Base-by-base conservation (phyloP, 164 flowering plant genomes). In the Liquidambar formosana region DNA sequence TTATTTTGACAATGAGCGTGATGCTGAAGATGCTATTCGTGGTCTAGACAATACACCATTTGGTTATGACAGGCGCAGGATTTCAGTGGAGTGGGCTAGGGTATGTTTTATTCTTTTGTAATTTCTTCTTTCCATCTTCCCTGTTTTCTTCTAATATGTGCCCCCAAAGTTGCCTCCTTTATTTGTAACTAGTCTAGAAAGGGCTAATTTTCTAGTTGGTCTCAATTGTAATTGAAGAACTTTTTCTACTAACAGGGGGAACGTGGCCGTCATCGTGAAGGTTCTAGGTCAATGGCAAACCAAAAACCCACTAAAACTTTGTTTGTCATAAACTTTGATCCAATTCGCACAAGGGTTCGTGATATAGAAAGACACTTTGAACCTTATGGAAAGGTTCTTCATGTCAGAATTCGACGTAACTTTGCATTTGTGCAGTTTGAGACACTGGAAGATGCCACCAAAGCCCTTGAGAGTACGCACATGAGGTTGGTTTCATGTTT, bases 361-460 rank as follows among this genome's bases (percentile, higher is more conserved):
- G 98, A 94, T 65, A 83, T 92, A 51, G 92, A 85, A 65, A 82
- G 77, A 68, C 98, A 92, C 77, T 94, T 94, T 81, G 96, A 92
- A 38, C 88, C 86, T 10, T 88, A 88, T 78, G 98, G 98, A 11
- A 87, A 84, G 69, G 76, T 94, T 57, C 73, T 83, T 8, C 80
- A 84, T 78, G 97, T 92, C 41, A 79, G 98, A 27, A 90, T 94
- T 26, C 78, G 94, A 10, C 73, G 94, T 67, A 94, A 94, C 82
- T 94, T 94, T 78, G 97, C 94, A 28, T 94, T 94, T 80, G 96
- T 94, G 62, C 98, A 92, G 78, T 94, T 90, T 75, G 96, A 85
- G 64, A 89, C 85, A 10, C 97, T 86, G 63, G 96, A 94, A 57
- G 96, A 92, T 57, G 98, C 98, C 21, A 93, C 97, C 16, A 87